These are phyloP conservation scores for Xylaria sp. DNA, from an alignment of 2,329 filamentous ascomycete species.

Conservation along the genomic window DNA sequence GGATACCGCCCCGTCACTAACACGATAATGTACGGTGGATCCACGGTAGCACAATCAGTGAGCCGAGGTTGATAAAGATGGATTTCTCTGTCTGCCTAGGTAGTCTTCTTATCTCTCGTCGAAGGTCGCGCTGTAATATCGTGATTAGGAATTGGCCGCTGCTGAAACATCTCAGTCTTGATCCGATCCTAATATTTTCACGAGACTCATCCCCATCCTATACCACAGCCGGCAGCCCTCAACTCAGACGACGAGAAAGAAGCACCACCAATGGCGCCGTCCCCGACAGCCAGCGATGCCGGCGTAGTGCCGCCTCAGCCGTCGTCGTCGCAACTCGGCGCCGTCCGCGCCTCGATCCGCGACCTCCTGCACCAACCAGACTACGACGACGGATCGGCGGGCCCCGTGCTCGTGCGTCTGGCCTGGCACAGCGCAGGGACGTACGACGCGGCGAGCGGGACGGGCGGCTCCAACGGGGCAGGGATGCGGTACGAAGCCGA, in stretches of 20 bases:
- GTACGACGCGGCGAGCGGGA: constrained; percentile 67
- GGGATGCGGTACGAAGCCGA: constrained; percentile 73
- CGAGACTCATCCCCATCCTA: background rate
- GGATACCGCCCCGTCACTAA: constrained; percentile 19
- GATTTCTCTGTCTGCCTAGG: background rate
- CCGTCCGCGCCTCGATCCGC: constrained; percentile 64
- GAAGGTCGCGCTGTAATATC: background rate
- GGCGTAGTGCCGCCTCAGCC: constrained; percentile 21
- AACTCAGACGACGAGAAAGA: background rate
- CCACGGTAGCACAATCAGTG: background rate
- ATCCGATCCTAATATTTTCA: background rate
- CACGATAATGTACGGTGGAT: constrained; percentile 5
- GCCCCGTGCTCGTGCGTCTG: constrained; percentile 70
- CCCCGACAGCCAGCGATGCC: background rate
- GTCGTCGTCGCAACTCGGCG: constrained; percentile 43
- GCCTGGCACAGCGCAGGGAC: constrained; percentile 74
- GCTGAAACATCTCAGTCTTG: too few relatives aligned
- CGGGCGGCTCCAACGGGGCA: constrained; percentile 71
- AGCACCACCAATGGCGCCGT: background rate
- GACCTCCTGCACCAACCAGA: constrained; percentile 66
- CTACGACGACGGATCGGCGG: constrained; percentile 73
- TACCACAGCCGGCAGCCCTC: too few relatives aligned
- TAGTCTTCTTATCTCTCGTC: background rate
- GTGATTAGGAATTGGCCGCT: background rate
- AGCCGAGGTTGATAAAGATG: constrained; percentile 17